Percentiles rank a stretch among this genome's conserved stretches.
phyloP scores from a whole-genome alignment of 495 filamentous ascomycete genomes.

The Letharia lupina region DNA sequence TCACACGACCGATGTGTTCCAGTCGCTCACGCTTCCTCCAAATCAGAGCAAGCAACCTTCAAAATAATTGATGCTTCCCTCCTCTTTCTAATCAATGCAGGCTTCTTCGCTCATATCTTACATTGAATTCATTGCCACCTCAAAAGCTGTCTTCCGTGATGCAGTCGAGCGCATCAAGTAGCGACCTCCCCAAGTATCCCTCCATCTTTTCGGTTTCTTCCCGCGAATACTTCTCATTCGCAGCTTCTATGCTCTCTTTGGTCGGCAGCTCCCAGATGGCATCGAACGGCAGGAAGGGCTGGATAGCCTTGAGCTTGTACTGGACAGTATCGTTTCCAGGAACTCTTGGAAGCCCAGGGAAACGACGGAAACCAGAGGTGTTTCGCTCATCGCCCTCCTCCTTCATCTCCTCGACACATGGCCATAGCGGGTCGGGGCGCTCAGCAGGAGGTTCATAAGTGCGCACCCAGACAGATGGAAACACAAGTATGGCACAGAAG shows the following conservation, averaged over 20 bases:
- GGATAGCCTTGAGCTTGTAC: conserved; percentile 24
- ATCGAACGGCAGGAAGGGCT: conserved; percentile 16
- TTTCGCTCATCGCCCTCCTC: conserved; percentile 31
- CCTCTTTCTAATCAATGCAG: conserved; percentile 5
- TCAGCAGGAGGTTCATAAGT: conserved; percentile 9
- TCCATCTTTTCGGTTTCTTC: conserved; percentile 19
- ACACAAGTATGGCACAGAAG: conserved; percentile 20
- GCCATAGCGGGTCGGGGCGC: conserved; percentile 27
- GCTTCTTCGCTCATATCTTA: conserved; percentile 6
- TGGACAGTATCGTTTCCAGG: conserved; percentile 30
- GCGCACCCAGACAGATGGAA: conserved; percentile 26
- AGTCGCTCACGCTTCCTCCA: conserved; percentile 18
- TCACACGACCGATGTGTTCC: background rate
- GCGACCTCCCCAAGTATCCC: conserved; percentile 13
- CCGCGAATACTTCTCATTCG: background rate
- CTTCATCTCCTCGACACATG: conserved; percentile 26
- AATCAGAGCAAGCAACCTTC: background rate
- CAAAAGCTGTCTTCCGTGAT: conserved; percentile 6
- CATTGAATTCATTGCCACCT: background rate
- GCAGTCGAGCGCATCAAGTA: conserved; percentile 16
- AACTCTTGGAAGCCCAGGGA: conserved; percentile 27
- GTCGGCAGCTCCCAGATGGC: conserved; percentile 17
- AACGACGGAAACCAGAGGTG: conserved; percentile 27
- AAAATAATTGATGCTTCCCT: background rate
- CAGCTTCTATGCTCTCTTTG: conserved; percentile 3